phyloP scores from a whole-genome alignment of 768 basidiomycete species.

The Hysterangium stoloniferum region DNA sequence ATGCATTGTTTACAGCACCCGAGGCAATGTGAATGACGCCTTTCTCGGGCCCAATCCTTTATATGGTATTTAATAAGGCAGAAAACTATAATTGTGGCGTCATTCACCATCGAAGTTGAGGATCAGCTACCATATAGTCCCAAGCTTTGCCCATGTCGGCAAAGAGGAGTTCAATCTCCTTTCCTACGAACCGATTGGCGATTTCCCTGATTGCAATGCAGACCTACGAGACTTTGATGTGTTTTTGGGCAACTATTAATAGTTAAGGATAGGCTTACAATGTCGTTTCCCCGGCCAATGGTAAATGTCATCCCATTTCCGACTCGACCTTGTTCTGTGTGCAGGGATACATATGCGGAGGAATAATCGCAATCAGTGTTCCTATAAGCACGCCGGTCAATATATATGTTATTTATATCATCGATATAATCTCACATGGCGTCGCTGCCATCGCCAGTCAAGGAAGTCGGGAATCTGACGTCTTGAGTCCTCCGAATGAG shows the following conservation, averaged over 20 bases:
- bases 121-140: slow-evolving; percentile 80
- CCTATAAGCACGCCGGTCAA: slow-evolving; percentile 34
- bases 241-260: background rate
- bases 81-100: background rate
- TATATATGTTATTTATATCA: background rate
- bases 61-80: background rate
- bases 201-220: slow-evolving; percentile 76
- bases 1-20: slow-evolving; percentile 82
- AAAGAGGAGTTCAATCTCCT: slow-evolving; percentile 75
- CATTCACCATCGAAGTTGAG: slow-evolving; percentile 81
- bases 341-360: slow-evolving; percentile 78
- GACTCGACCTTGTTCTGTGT: slow-evolving; percentile 60
- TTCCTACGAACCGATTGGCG: slow-evolving; percentile 72
- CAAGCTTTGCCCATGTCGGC: slow-evolving; percentile 86
- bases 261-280: slow-evolving; percentile 35
- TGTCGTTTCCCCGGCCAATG: slow-evolving; percentile 91
- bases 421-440: slow-evolving; percentile 57
- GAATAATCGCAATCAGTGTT: slow-evolving; percentile 96
- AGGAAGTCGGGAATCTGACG: slow-evolving; percentile 88
- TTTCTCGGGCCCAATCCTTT: slow-evolving; percentile 88
- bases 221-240: slow-evolving; percentile 38
- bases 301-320: slow-evolving; percentile 97
- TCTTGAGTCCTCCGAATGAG: slow-evolving; percentile 36
- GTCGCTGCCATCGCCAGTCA: slow-evolving; percentile 89
- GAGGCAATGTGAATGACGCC: slow-evolving; percentile 90